Base-by-base conservation (phyloP, 805 yeast species). In the Candida methanosorbosa region DNA sequence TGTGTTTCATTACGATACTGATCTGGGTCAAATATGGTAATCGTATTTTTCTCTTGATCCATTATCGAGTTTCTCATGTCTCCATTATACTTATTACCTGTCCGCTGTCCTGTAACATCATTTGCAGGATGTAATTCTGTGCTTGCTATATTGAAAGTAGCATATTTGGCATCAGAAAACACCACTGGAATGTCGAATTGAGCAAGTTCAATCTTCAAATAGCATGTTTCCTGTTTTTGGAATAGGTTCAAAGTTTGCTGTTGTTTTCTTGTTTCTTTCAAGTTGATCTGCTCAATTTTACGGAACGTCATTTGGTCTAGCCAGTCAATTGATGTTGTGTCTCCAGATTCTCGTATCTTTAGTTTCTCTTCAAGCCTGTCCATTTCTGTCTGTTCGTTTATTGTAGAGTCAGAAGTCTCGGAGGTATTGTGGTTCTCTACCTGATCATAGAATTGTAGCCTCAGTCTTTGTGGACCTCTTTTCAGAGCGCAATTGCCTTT, bases 171-270 rank as follows among this genome's bases (percentile, higher is more conserved):
- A 43, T 81, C 87, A 6, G 80, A 68, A 49, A 66, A 83, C 1
- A 83, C 82, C 2, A 84, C 69, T 0, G 92, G 92, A 16, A 77
- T 59, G 44, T 79, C 86, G 54, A 78, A 81, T 38, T 74, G 73
- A 13, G 78, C 75, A 28, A 79, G 62, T 37, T 78, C 84, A 5
- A 81, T 53, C 39, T 41, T 24, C 8, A 37, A 23, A 15, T 21
- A 29, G 29, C 32, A 15, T 18, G 18, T 26, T 17, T 24, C 23
- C 27, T 14, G 15, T 13, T 25, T 22, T 23, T 5, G 5, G 27
- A 9, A 18, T 24, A 34, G 16, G 14, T 27, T 23, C 32, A 6
- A 27, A n/a, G 5, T 8, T 14, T n/a, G 18, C 14, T 38, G 36
- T 22, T 32, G 38, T 29, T 38, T 41, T 24, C 38, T 33, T 5